Base-by-base conservation (phyloP, 1,284 basidiomycete genomes). In the Afroboletus lepidellus region DNA sequence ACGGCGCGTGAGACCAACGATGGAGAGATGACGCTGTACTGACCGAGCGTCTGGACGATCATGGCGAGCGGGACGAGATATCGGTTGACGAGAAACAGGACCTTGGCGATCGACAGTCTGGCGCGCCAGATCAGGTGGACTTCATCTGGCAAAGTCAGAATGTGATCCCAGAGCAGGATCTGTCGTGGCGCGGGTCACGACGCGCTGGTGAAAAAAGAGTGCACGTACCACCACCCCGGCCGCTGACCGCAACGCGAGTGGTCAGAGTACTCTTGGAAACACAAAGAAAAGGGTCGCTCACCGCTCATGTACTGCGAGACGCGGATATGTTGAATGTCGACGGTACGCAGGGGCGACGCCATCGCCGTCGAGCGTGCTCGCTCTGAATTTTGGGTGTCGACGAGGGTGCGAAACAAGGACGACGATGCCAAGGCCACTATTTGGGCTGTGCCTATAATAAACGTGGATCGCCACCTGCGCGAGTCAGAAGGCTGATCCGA, bases 81-180 rank as follows among this genome's bases (percentile, higher is more conserved):
- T 15, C 79, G 76, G 30, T 77, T 70, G 33, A 76, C 55, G 30
- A 80, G 61, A 60, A 79, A 81, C 5, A 76, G 57, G 37, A 70
- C 57, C 51, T 80, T 81, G 4, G 76, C 69, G 11, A 69, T 55
- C 1, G 72, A 72, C 30, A 65, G 62, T 46, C 56, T 70, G 0
- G 77, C 75, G 8, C 61, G 69, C 79, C 79, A 81, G 20, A 81
- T 69, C 27, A 74, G 61, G 48, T 68, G 55, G 16, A 78, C 68
- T 62, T 81, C 79, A 27, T 77, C 74, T 18, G 65, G 62, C 20
- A 81, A 65, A 0, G 77, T 75, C 41, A 80, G 60, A 24, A 74
- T 41, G 53, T 80, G 76, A 54, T 81, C 77, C 59, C 77, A 80
- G 27, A 80, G 56, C n/a, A 80, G 61, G 33, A 77, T 57, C 75